Evolutionary conservation across 441 rosid genomes (phyloP).

Genomic region (Raphanus hybrid): DNA sequence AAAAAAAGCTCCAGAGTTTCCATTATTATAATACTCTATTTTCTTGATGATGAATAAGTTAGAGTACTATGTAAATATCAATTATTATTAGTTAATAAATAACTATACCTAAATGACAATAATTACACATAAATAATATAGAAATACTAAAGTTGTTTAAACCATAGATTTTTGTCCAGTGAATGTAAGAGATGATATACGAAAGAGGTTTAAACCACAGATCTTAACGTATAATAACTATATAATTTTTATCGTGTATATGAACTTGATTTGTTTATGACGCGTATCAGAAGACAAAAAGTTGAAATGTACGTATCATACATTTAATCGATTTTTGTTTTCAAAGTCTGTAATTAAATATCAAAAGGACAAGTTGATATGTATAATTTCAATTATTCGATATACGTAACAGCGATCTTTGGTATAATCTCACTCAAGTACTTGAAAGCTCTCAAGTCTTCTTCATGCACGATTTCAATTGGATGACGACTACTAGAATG

Average conservation of each 20-base stretch:
- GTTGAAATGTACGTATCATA: conserved; percentile 18
- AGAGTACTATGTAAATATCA: neutral
- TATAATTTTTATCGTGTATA: neutral
- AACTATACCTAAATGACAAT: neutral
- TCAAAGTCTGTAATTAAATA: conserved; percentile 2
- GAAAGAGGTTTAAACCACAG: too few species aligned
- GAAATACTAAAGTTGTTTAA: neutral
- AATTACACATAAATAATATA: neutral
- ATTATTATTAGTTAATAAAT: neutral
- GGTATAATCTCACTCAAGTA: conserved; percentile 39
- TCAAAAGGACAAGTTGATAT: conserved; percentile 32
- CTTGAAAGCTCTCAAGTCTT: conserved; percentile 36
- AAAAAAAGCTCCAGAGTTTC: neutral
- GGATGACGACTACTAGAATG: conserved; percentile 29
- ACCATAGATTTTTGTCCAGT: too few species aligned
- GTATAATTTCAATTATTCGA: conserved; percentile 17
- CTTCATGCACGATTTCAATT: conserved; percentile 22
- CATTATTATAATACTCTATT: neutral
- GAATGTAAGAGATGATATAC: too few species aligned
- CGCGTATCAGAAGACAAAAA: conserved; percentile 7
- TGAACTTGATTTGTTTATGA: neutral
- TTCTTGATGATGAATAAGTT: neutral
- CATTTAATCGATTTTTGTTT: neutral
- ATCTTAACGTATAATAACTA: neutral
- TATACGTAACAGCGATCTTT: conserved; percentile 33